A percentile compares a stretch with the other conserved stretches of the same genome.
phyloP scores from a whole-genome alignment of 176 grass and related monocot genomes.

The Poa pratensis region DNA sequence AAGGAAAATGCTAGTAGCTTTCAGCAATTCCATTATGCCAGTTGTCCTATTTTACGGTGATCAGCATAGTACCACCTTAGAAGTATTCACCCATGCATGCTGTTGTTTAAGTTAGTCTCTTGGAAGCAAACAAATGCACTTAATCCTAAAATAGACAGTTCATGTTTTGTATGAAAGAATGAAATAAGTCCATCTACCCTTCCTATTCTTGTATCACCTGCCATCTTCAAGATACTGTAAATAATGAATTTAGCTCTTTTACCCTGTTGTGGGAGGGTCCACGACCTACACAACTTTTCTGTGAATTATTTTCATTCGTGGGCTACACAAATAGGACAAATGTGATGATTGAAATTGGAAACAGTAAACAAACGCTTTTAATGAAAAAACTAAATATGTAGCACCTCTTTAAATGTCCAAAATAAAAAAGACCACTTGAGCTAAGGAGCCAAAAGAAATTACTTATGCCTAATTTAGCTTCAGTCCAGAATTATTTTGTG shows the following conservation, averaged over 20 bases:
- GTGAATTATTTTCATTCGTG: not conserved
- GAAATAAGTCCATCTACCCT: not conserved
- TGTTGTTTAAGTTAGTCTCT: conserved; percentile 16
- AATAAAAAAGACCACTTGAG: too few relatives aligned
- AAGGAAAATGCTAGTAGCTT: conserved; percentile 1
- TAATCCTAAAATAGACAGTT: not conserved
- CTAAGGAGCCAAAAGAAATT: too few relatives aligned
- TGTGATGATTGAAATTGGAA: too few relatives aligned
- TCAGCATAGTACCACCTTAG: not conserved
- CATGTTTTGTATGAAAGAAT: conserved; percentile 1
- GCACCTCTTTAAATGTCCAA: too few relatives aligned
- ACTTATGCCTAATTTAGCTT: too few relatives aligned
- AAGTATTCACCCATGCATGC: not conserved
- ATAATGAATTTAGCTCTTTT: not conserved
- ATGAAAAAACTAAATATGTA: too few relatives aligned
- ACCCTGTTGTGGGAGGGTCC: not conserved
- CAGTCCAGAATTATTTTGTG: too few relatives aligned
- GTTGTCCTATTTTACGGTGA: not conserved
- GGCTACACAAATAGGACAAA: not conserved
- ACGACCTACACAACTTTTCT: not conserved
- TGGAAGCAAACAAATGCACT: not conserved
- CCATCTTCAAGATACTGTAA: not conserved
- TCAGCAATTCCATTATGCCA: not conserved
- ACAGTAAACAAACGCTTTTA: too few relatives aligned
- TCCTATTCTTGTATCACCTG: not conserved